Conservation (phyloP, 202 grass and related monocot species). For the Dendrocalamus latiflorus region DNA sequence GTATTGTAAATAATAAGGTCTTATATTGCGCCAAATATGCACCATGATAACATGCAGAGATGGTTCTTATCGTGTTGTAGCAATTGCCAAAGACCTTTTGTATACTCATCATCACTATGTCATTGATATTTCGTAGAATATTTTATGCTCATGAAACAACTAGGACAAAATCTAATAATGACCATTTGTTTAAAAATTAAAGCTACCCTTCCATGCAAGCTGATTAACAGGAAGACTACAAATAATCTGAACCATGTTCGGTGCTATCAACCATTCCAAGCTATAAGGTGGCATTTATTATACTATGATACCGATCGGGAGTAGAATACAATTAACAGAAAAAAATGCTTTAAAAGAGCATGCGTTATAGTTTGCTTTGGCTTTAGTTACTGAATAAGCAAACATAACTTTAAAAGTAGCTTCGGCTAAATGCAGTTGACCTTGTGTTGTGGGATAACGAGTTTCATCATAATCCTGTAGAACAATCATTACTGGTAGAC, state of each 20-base stretch:
- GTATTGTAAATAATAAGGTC: not conserved
- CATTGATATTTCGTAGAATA: not conserved
- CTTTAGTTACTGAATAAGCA: slow-evolving; percentile 38
- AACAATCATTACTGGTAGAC: slow-evolving; percentile 54
- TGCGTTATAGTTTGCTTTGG: not conserved
- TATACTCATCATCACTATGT: not conserved
- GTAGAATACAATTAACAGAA: not conserved
- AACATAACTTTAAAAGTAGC: slow-evolving; percentile 24
- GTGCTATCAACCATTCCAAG: not conserved
- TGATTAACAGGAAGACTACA: not conserved
- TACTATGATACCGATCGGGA: not conserved
- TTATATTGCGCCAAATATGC: not conserved
- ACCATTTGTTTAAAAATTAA: not conserved
- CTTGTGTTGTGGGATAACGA: slow-evolving; percentile 31
- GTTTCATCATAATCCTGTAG: slow-evolving; percentile 43
- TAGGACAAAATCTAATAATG: not conserved
- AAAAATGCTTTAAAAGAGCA: slow-evolving; percentile 5
- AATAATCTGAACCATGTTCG: not conserved
- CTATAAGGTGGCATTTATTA: not conserved
- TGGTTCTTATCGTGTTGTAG: not conserved
- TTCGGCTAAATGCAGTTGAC: slow-evolving; percentile 54
- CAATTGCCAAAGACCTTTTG: not conserved
- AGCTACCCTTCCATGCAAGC: not conserved
- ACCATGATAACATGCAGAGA: slow-evolving; percentile 11
- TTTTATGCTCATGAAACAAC: not conserved